Base-by-base conservation (phyloP, 208 protist species). In the Strigomonas culicis region DNA sequence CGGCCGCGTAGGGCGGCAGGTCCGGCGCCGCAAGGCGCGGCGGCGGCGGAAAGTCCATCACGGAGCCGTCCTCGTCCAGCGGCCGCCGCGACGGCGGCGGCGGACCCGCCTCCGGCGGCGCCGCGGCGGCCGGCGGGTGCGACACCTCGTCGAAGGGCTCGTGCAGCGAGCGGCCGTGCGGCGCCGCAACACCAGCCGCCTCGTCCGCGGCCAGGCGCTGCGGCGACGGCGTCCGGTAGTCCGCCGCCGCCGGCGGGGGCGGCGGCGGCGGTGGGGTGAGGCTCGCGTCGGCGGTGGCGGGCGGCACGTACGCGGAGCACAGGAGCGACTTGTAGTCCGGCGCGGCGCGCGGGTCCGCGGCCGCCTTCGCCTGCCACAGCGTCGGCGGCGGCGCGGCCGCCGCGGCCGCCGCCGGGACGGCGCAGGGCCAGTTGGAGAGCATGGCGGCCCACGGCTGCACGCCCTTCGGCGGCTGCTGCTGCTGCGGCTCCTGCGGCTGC, bases 251-350 rank as follows among this genome's bases (percentile, higher is more conserved):
- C 22, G 3, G 46, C 34, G 30, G 41, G 36, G 25, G 57, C 66
- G 0, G 19, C 28, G 21, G 46, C 51, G 15, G 39, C 17, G 44
- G 70, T 19, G 46, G 41, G 7, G 25, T 63, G 31, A 2, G 44
- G 28, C 8, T 39, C 24, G 27, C 25, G 28, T 22, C 60, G 4
- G 39, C 32, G 49, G n/a, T 61, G 53, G 70, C 50, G 0, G 75
- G 59, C 4, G 72, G 51, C 10, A 71, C 59, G 63, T 84, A 90
- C 58, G 80, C 78, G 13, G 70, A 69, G 68, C 86, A 82, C 50
- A 93, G 66, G 25, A 93, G 72, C 15, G 50, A 70, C 61, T 93
- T 88, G 71, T 90, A 93, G 62, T 88, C 79, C 44, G 43, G 27
- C 53, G 68, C 70, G 25, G 76, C 52, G 56, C 63, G 59, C 1